These are phyloP conservation scores for Mychonastes homosphaera DNA, from an alignment of 139 green algal species.

Conservation along the genomic window DNA sequence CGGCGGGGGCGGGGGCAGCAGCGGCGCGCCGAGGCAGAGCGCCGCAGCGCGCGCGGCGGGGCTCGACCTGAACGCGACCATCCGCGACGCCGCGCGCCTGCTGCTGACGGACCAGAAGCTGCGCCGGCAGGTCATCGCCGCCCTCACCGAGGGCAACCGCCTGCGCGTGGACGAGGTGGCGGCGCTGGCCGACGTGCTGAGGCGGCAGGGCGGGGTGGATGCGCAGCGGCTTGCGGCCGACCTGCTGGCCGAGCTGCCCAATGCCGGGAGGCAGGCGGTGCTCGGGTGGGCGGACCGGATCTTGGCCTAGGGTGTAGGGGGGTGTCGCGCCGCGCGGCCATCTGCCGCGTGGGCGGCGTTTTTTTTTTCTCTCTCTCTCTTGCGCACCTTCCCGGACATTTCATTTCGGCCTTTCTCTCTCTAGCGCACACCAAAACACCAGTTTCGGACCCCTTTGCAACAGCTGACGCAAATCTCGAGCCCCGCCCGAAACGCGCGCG, in stretches of 20 bases:
- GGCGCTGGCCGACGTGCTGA: conserved; percentile 44
- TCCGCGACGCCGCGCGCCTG: conserved; percentile 59
- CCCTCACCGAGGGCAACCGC: conserved; percentile 89
- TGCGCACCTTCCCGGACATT: too few relatives aligned
- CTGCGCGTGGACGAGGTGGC: conserved; percentile 75
- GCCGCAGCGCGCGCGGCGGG: conserved; percentile 4
- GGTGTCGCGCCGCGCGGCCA: too few relatives aligned
- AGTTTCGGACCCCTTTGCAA: too few relatives aligned
- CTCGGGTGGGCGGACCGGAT: conserved; percentile 47
- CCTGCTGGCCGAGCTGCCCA: conserved; percentile 32
- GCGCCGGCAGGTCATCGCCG: conserved; percentile 72
- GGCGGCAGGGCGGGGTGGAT: conserved; percentile 36
- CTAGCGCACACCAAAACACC: too few relatives aligned
- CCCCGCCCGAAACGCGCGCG: too few relatives aligned
- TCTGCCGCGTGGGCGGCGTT: too few relatives aligned
- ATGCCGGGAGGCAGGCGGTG: conserved; percentile 29
- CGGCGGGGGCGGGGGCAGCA: neutral
- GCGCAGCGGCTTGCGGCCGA: conserved; percentile 30
- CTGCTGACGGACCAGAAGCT: conserved; percentile 69
- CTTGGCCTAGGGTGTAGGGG: too few relatives aligned
- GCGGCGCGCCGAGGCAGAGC: neutral
- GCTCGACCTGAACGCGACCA: conserved; percentile 85
- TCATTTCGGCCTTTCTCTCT: too few relatives aligned
- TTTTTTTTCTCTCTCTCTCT: too few relatives aligned
- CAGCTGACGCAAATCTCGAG: too few relatives aligned